A percentile compares a stretch with the other conserved stretches of the same genome.
Evolutionary conservation across 306 rosid genomes (phyloP).

Genomic region (Acmispon strigosus): DNA sequence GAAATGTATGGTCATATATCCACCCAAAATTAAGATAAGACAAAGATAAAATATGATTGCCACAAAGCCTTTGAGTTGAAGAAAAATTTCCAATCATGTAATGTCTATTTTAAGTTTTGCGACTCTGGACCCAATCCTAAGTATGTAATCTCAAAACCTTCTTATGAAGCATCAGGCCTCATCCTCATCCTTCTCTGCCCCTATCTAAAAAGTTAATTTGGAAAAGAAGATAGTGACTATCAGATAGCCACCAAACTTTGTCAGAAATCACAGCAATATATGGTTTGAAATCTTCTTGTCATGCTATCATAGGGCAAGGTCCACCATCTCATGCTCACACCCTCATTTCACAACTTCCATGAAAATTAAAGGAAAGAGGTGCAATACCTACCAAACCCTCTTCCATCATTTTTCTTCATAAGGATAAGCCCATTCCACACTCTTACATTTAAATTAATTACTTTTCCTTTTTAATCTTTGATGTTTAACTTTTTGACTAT

Average conservation of each 20-base stretch:
- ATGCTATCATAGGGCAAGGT: not conserved
- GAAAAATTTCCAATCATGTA: slow-evolving; percentile 28
- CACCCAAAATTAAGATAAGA: not conserved
- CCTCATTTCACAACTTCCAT: not conserved
- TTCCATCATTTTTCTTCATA: not conserved
- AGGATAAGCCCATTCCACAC: not conserved
- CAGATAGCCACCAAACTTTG: slow-evolving; percentile 16
- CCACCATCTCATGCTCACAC: not conserved
- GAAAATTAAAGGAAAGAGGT: not conserved
- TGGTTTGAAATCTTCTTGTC: not conserved
- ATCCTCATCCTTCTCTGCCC: not conserved
- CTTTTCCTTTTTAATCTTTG: not conserved
- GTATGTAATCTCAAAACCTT: not conserved
- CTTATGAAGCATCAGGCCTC: not conserved
- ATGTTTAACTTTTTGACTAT: not conserved
- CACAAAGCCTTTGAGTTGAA: slow-evolving; percentile 34
- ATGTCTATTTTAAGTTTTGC: not conserved
- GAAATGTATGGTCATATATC: slow-evolving; percentile 1
- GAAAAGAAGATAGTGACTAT: slow-evolving; percentile 15
- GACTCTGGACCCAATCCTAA: slow-evolving; percentile 1
- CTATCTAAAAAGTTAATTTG: not conserved
- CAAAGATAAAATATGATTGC: not conserved
- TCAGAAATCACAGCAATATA: not conserved
- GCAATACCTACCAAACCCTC: not conserved
- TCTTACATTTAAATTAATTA: not conserved